Evolutionary conservation across 805 yeast genomes (phyloP), one percentile per base, ranked within the genome.

Genomic region (Dipodascus geniculatus): DNA sequence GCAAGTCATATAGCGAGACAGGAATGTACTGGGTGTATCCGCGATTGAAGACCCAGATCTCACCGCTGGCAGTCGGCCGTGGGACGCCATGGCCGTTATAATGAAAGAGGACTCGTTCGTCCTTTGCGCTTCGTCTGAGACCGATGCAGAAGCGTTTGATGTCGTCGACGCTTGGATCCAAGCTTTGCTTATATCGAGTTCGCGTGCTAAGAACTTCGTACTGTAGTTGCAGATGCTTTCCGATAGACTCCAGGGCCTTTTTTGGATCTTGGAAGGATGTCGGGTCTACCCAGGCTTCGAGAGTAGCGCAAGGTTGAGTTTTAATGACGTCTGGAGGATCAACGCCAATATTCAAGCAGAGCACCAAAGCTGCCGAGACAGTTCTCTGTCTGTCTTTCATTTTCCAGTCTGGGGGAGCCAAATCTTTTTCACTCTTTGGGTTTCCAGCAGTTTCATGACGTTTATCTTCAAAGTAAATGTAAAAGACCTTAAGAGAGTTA

Each of bases 21-120:
- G 99, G 99, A 55, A 93, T 93, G 66, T 93, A 93, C 70, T 93
- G 99, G 1, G 99, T 93, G 66, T 90, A 93, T 1, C 96, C 96
- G 60, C 97, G 74, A 68, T 93, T 93, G 72, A 93, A 93, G 9
- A 93, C 98, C 99, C 99, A 93, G 23, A 93, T 87, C 65, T 93
- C 99, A 22, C 99, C 99, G 49, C 90, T 81, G 35, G 88, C 82
- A 0, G 99, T 93, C 0, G 99, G 98, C 62, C 88, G 88, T 0
- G 99, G 99, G 1, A 93, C 99, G 22, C 99, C 99, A 65, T 93
- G 99, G 3, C 99, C 99, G 62, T 93, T 93, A 67, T 93, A 93
- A 66, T 93, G 98, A 67, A 93, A 91, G 53, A 93, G 67, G 8
- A 91, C 85, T 56, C 99, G 75, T 65, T 91, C 98, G 57, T 91